A percentile compares a stretch with the other conserved stretches of the same genome.
Evolutionary conservation across 352 stramenopile genomes (phyloP).

Genomic region (Phytophthora sp.): DNA sequence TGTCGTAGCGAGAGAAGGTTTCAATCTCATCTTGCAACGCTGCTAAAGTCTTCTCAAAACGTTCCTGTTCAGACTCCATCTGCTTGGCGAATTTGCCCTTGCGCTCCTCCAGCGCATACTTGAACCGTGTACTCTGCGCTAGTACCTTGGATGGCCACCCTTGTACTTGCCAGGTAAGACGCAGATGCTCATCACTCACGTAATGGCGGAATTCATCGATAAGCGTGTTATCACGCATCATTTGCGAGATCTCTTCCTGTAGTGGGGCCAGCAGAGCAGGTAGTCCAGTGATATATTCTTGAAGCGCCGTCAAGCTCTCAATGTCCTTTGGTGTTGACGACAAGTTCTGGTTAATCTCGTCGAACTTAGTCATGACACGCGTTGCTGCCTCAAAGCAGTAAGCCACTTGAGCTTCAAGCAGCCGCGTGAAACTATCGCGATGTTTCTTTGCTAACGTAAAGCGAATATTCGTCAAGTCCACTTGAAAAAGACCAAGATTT

Average conservation of each 20-base stretch:
- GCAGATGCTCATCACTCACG: constrained; percentile 86
- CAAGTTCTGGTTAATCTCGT: constrained; percentile 87
- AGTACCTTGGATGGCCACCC: constrained; percentile 91
- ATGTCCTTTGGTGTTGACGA: constrained; percentile 89
- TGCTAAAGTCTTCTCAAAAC: constrained; percentile 89
- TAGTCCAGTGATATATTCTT: constrained; percentile 88
- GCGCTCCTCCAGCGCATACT: constrained; percentile 76
- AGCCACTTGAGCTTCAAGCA: constrained; percentile 71
- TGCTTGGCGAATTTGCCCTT: constrained; percentile 91
- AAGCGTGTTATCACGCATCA: constrained; percentile 80
- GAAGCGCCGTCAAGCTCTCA: constrained; percentile 87
- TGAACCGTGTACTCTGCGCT: constrained; percentile 80
- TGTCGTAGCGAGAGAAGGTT: constrained; percentile 88
- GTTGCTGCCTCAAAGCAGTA: constrained; percentile 75
- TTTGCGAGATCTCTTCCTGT: constrained; percentile 81
- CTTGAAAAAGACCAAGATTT: constrained; percentile 79
- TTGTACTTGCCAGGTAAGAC: constrained; percentile 90
- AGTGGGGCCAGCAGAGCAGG: constrained; percentile 73
- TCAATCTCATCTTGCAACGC: constrained; percentile 89
- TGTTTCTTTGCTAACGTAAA: constrained; percentile 81
- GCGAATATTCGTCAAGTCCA: constrained; percentile 84
- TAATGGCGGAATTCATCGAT: constrained; percentile 88
- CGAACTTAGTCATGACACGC: constrained; percentile 82
- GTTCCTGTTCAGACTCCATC: constrained; percentile 94
- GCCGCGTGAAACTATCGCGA: constrained; percentile 69